Evolutionary conservation across 2,329 filamentous ascomycete genomes (phyloP), one percentile per base, ranked within the genome.

Genomic region (Coleophoma cylindrospora): DNA sequence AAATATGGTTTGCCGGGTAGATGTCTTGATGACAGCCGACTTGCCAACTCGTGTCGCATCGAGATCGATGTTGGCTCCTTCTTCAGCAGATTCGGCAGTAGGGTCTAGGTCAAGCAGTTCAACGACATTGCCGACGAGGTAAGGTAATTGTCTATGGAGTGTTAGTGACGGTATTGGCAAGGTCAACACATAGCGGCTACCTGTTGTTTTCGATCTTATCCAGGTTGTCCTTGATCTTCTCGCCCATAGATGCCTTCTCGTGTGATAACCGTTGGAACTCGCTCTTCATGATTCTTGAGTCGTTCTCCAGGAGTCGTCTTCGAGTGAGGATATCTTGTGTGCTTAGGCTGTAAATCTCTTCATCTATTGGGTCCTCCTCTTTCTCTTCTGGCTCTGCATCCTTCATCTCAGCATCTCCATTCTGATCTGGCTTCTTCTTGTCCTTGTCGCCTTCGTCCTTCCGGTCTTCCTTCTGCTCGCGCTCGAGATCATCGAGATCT

Each of bases 131-230:
- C 94, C 94, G 58, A 99, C 94, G 12, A 99, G 87, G 69, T 99
- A 99, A 38, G 94, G 94, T 65, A 99, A 79, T 85, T 99, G 94
- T 67, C 91, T 96, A 62, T 14, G 34, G 51, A 47, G 40, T 38
- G 47, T 62, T 50, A 56, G 51, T 40, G 27, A 48, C 15, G 17
- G 22, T 14, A 12, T 2, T 15, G 21, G 47, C 32, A 38, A 40
- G 27, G 37, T 45, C 14, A 52, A 40, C 46, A 46, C 11, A 4
- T 46, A 36, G 49, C 43, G 61, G 78, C 59, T 75, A 95, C 91
- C 91, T 83, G 77, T 99, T 99, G 74, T 99, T 97, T 60, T 95
- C 91, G 65, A 99, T 99, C 82, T 99, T 99, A 61, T 99, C 95
- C 64, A 89, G 75, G 66, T 99, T 99, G 68, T 99, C 94, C 79